Conservation (phyloP, 345 rosid species). For the Orychophragmus violaceus region DNA sequence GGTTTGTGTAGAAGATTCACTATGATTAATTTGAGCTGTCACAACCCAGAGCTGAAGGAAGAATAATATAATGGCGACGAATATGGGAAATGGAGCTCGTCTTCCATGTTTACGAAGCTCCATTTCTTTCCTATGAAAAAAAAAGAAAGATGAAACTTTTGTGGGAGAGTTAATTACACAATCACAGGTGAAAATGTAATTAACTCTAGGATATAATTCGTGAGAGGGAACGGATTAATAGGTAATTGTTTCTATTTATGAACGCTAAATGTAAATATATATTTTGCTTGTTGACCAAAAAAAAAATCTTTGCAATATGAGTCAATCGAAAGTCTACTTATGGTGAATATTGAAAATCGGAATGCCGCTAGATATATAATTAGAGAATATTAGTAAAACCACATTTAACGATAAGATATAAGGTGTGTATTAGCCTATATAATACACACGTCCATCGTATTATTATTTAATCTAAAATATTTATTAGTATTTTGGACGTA, state of each 20-base stretch:
- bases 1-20: slow-evolving; percentile 5
- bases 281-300: background rate
- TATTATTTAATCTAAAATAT: background rate
- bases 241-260: slow-evolving; percentile 18
- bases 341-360: slow-evolving; percentile 15
- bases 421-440: background rate
- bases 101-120: slow-evolving; percentile 13
- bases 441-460: background rate
- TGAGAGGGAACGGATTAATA: slow-evolving; percentile 18
- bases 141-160: background rate
- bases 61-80: slow-evolving; percentile 5
- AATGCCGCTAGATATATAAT: background rate
- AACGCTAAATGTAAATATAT: background rate
- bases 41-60: slow-evolving; percentile 11
- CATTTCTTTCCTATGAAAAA: slow-evolving; percentile 1
- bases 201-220: slow-evolving; percentile 4
- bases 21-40: background rate
- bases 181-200: background rate
- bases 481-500: background rate
- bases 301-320: too few relatives aligned
- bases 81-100: slow-evolving; percentile 19
- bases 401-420: background rate
- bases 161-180: slow-evolving; percentile 16
- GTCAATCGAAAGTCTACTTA: slow-evolving; percentile 23
- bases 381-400: background rate